Conservation (phyloP, 768 basidiomycete genomes). For the Nevesoporus exiguus region DNA sequence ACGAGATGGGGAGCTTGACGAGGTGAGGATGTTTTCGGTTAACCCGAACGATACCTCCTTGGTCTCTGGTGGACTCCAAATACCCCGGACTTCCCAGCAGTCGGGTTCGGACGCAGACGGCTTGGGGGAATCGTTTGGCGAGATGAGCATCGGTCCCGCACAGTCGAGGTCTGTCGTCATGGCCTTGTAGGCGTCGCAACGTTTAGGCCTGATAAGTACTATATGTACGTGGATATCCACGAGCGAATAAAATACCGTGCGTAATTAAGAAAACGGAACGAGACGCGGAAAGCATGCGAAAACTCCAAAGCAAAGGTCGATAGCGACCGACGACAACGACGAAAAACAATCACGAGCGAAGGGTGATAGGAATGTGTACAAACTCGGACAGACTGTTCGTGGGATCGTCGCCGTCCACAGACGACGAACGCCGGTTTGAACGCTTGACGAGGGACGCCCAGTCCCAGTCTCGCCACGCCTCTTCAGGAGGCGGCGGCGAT, state of each 20-base stretch:
- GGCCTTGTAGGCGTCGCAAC: slow-evolving; percentile 4
- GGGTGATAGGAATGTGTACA: slow-evolving; percentile 12
- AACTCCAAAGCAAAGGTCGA: background rate
- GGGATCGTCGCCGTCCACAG: background rate
- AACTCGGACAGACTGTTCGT: slow-evolving; percentile 14
- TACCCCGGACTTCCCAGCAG: slow-evolving; percentile 19
- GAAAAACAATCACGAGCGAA: slow-evolving; percentile 19
- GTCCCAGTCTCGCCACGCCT: slow-evolving; percentile 21
- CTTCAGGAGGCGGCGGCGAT: slow-evolving; percentile 21
- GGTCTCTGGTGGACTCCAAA: slow-evolving; percentile 22
- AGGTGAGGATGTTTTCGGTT: slow-evolving; percentile 1
- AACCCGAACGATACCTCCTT: slow-evolving; percentile 2
- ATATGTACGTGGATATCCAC: background rate
- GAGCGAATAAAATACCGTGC: background rate
- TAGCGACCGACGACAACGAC: background rate
- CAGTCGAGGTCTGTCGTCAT: slow-evolving; percentile 24
- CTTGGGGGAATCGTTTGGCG: slow-evolving; percentile 66
- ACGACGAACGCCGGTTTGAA: background rate
- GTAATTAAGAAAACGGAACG: background rate
- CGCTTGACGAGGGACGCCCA: slow-evolving; percentile 20
- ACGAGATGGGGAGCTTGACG: slow-evolving; percentile 3
- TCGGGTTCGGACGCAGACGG: slow-evolving; percentile 41
- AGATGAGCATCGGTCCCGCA: slow-evolving; percentile 81
- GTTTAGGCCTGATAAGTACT: background rate
- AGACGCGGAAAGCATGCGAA: background rate